phyloP scores from a whole-genome alignment of 176 grass and related monocot species.

The Cenchrus americanus region DNA sequence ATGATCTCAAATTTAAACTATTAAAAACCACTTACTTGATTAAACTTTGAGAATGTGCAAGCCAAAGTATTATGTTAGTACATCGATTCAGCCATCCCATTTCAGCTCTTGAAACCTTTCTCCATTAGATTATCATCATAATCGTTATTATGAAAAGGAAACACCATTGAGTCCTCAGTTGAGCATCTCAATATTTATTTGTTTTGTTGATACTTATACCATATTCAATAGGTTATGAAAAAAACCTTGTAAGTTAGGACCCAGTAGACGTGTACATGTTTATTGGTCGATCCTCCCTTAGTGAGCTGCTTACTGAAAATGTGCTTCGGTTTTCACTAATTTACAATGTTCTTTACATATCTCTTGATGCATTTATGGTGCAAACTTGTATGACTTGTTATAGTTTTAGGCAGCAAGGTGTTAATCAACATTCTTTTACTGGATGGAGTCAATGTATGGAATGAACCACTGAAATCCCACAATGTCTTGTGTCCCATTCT shows the following conservation, averaged over 20 bases:
- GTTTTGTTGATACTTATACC: background rate
- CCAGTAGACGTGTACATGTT: background rate
- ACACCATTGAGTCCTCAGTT: background rate
- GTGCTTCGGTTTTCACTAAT: background rate
- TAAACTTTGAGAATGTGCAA: conserved; percentile 8
- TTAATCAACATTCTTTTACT: background rate
- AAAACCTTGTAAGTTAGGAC: background rate
- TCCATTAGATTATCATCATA: background rate
- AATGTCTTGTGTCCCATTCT: no score
- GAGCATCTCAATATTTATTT: background rate
- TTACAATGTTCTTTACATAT: background rate
- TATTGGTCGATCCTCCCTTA: background rate
- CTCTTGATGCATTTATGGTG: background rate
- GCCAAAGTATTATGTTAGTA: background rate
- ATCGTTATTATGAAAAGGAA: background rate
- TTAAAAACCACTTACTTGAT: background rate
- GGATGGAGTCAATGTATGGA: no score
- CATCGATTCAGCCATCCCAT: background rate
- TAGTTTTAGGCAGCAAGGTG: background rate
- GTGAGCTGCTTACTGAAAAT: background rate
- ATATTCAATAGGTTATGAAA: background rate
- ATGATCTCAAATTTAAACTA: background rate
- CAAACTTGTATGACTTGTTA: background rate
- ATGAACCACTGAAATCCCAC: no score
- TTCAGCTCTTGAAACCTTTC: background rate